Base-by-base conservation (phyloP, 257 asterid genomes). In the Nicotiana noctiflora region DNA sequence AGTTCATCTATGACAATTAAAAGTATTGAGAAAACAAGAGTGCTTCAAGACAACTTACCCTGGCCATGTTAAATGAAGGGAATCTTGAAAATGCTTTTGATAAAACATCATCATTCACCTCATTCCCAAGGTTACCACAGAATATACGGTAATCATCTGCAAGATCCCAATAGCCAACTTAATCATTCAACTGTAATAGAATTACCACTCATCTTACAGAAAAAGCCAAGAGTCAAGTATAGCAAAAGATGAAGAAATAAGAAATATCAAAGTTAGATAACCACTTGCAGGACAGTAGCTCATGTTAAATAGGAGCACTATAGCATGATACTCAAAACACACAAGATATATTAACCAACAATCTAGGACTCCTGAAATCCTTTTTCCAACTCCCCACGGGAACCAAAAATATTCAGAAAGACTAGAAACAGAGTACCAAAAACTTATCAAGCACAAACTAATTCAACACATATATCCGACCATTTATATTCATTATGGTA, bases 121-220 rank as follows among this genome's bases (percentile, higher is more conserved):
- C 97, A 85, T 92, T 92, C 83, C 97, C 97, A 86, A 92, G 97
- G 82, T 92, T 94, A 77, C 97, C 95, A 84, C 97, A 92, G 79
- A 92, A 92, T 53, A 92, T 84, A n/a, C 95, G 95, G 81, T 84
- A 88, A 82, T 91, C 95, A 91, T 91, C 91, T 91, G 92, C 88
- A 84, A 83, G 81, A 80, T 15, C 57, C 49, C 83, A 79, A 61
- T 64, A 62, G 8, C 3, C 44, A 29, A 63, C 72, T 27, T 27
- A 27, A n/a, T 63, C 70, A 61, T 13, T 23, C 34, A 63, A 63
- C 11, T 63, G 34, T 63, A 63, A 46, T 2, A 72, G 37, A 68
- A 68, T 40, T 11, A 1, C 44, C 11, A 7, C 44, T 6, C 32
- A 68, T 68, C n/a, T 49, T 12, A 23, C 18, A 12, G 7, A 15